A percentile compares a stretch with the other conserved stretches of the same genome.
phyloP scores from a whole-genome alignment of 176 grass and related monocot species.

The Cenchrus purpureus region DNA sequence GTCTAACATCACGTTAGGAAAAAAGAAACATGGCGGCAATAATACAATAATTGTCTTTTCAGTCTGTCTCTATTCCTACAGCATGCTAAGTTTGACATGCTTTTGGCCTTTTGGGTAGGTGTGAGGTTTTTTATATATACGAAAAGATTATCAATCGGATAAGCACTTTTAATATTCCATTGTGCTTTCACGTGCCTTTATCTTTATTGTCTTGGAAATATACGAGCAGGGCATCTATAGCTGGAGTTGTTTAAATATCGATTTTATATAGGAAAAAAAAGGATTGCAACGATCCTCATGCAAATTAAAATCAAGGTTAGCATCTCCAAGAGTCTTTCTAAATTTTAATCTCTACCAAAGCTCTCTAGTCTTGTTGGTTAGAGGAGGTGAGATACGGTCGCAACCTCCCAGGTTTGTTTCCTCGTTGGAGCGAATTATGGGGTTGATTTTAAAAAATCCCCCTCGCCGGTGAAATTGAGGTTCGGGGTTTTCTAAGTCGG shows the following conservation, averaged over 20 bases:
- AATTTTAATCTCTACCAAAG: too few relatives aligned
- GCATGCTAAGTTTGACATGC: constrained; percentile 36
- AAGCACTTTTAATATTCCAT: not conserved
- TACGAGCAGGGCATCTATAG: not conserved
- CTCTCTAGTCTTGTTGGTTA: too few relatives aligned
- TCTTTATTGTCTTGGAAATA: not conserved
- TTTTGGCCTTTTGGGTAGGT: not conserved
- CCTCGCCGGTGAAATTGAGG: too few relatives aligned
- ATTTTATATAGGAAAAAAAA: not conserved
- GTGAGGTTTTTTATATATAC: not conserved
- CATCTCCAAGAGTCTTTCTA: too few relatives aligned
- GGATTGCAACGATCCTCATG: not conserved
- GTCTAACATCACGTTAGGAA: not conserved
- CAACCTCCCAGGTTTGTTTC: too few relatives aligned
- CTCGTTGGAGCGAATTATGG: too few relatives aligned
- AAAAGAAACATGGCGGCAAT: not conserved
- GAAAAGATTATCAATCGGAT: constrained; percentile 2
- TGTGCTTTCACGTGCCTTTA: constrained; percentile 29
- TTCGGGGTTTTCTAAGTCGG: too few relatives aligned
- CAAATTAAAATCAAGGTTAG: not conserved
- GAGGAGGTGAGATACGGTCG: too few relatives aligned
- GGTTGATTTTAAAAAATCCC: too few relatives aligned
- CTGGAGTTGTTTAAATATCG: not conserved
- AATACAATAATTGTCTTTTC: not conserved
- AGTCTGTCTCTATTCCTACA: not conserved